Evolutionary conservation across 805 yeast genomes (phyloP).

Genomic region (Kuraishia molischiana): DNA sequence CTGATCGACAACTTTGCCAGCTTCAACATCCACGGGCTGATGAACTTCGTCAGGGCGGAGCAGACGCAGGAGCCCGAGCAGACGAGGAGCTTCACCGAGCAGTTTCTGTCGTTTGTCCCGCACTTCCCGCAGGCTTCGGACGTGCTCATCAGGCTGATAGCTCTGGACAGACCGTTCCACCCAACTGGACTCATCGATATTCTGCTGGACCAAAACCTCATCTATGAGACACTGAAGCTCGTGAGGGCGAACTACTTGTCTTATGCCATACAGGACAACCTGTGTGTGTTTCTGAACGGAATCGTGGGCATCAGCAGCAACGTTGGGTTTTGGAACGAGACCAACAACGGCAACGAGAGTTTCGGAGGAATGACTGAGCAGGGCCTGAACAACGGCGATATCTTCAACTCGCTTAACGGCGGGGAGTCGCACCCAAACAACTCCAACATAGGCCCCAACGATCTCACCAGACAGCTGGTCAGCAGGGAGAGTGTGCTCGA

Average conservation of each 20-base stretch:
- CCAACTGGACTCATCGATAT: slow-evolving; percentile 80
- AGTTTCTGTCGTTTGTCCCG: slow-evolving; percentile 62
- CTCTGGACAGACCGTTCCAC: slow-evolving; percentile 82
- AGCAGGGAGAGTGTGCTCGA: slow-evolving; percentile 54
- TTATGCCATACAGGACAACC: slow-evolving; percentile 25
- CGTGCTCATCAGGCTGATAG: slow-evolving; percentile 72
- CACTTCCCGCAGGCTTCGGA: slow-evolving; percentile 90
- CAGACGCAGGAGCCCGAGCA: slow-evolving; percentile 30
- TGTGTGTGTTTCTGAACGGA: slow-evolving; percentile 81
- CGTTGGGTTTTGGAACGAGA: slow-evolving; percentile 22
- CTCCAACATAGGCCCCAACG: slow-evolving; percentile 93
- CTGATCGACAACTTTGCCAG: slow-evolving; percentile 78
- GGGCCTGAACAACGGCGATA: slow-evolving; percentile 2
- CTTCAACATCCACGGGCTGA: slow-evolving; percentile 69
- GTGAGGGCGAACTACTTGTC: slow-evolving; percentile 26
- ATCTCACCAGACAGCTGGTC: slow-evolving; percentile 82
- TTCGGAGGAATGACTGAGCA: slow-evolving; percentile 13
- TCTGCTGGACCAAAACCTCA: slow-evolving; percentile 60
- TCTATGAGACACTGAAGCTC: slow-evolving; percentile 59
- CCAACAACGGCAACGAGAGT: slow-evolving; percentile 5
- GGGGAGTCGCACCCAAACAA: slow-evolving; percentile 22
- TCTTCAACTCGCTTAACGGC: slow-evolving; percentile 1
- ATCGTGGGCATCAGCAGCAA: slow-evolving; percentile 46
- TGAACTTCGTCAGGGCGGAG: slow-evolving; percentile 50
- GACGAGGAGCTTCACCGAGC: slow-evolving; percentile 44